A percentile compares a stretch with the other conserved stretches of the same genome.
Evolutionary conservation across 2,329 filamentous ascomycete genomes (phyloP).

Genomic region (Thyridium curvatum): DNA sequence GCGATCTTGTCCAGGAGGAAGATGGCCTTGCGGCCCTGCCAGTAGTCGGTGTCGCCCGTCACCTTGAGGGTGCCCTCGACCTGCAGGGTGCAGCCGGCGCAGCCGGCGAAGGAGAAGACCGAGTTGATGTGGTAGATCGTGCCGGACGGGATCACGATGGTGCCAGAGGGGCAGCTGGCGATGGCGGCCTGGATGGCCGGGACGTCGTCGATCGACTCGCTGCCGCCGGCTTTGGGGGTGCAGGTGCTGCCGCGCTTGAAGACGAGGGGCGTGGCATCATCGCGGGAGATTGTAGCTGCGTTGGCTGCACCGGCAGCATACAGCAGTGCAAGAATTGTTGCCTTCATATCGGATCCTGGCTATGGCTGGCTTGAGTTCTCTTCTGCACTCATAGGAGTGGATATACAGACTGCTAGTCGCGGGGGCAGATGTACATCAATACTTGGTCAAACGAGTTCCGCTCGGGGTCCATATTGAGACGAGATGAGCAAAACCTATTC

Average conservation of each 20-base stretch:
- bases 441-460: too few species aligned
- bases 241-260: constrained; percentile 4
- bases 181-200: constrained; percentile 36
- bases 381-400: too few species aligned
- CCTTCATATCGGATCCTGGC: not conserved
- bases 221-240: constrained; percentile 7
- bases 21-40: constrained; percentile 31
- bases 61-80: constrained; percentile 36
- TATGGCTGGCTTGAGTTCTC: too few species aligned
- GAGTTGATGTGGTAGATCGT: constrained; percentile 35
- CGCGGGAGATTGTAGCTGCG: not conserved
- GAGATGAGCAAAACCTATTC: too few species aligned
- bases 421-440: too few species aligned
- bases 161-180: constrained; percentile 27
- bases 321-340: not conserved
- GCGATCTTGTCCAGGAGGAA: constrained; percentile 29
- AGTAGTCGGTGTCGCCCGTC: constrained; percentile 29
- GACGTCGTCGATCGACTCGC: constrained; percentile 27
- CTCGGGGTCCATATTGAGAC: too few species aligned
- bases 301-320: not conserved
- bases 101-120: constrained; percentile 32
- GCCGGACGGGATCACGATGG: constrained; percentile 32
- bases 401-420: too few species aligned
- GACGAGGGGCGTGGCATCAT: not conserved
- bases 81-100: constrained; percentile 35